Evolutionary conservation across 2,329 filamentous ascomycete genomes (phyloP).

Genomic region (Keithomyces neogunnii): DNA sequence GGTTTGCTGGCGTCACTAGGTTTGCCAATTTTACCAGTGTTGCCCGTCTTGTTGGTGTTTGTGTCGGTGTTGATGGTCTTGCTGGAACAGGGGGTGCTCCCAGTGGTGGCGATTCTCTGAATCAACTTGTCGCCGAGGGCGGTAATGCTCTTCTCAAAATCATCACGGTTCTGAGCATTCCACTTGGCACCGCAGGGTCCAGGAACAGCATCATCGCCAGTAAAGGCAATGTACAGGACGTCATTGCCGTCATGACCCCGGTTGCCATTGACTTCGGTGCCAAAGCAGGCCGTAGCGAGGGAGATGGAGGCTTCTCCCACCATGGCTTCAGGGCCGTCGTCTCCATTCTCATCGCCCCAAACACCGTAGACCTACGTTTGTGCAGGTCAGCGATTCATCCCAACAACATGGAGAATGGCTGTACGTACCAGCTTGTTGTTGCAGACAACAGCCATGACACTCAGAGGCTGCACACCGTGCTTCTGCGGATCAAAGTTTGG

Average conservation of each 20-base stretch:
- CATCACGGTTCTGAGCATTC: constrained; percentile 36
- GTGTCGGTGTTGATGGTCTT: too few relatives aligned
- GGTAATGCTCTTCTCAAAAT: constrained; percentile 46
- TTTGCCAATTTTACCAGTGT: too few relatives aligned
- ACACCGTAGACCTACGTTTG: constrained; percentile 42
- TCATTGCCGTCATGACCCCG: constrained; percentile 47
- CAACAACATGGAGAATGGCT: background rate
- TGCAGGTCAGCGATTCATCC: background rate
- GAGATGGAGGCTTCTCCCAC: constrained; percentile 51
- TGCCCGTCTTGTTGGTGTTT: too few relatives aligned
- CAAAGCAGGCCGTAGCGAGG: constrained; percentile 49
- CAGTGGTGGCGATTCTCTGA: constrained; percentile 15
- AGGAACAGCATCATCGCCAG: constrained; percentile 46
- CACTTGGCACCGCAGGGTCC: constrained; percentile 45
- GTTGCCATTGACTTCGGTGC: constrained; percentile 42
- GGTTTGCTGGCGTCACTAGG: too few relatives aligned
- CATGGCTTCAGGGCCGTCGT: constrained; percentile 34
- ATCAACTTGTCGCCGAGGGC: constrained; percentile 43
- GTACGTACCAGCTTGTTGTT: constrained; percentile 31
- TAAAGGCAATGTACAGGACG: constrained; percentile 55
- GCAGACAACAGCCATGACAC: constrained; percentile 48
- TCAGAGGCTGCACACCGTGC: constrained; percentile 39
- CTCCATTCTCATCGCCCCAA: constrained; percentile 55
- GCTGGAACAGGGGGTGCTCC: background rate
- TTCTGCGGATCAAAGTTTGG: constrained; percentile 31